Base-by-base conservation (phyloP, 2,329 filamentous ascomycete genomes). In the Alternaria alternata region DNA sequence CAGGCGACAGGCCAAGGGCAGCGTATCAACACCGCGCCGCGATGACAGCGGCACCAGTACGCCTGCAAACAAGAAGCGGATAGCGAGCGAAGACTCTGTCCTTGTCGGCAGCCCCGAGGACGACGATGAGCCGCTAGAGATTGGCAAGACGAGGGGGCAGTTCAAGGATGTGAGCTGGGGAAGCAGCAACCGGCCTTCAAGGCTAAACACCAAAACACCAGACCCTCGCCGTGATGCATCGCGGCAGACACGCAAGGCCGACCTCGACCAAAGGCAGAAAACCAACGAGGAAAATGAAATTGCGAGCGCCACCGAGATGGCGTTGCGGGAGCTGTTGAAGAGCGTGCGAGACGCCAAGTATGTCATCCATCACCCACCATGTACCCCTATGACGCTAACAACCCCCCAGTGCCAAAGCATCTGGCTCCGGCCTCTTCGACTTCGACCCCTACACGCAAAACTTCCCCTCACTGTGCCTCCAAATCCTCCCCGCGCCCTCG, bases 371-470 rank as follows among this genome's bases (percentile, higher is more conserved):
- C 34, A 28, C 28, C 22, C 24, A 16, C 20, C 22, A 24, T 18
- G 36, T 52, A 32, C 28, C 34, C 20, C 5, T 30, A 41, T 44
- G 24, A 26, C 11, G 24, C 41, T 48, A 32, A 55, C 32, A 36
- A 63, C 28, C 32, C 3, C 18, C 22, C 64, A 86, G 83, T 59
- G 79, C 80, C 26, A 80, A 81, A 56, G 77, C 79, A 69, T 80
- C 61, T 67, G 82, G 63, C 75, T 73, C 62, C 57, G 66, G 81
- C 18, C 83, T 87, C 4, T 89, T 88, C 75, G 91, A 94, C 66
- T 96, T 97, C 79, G 92, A 97, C 67, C 91, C 94, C 34, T 87
- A 94, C 62, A 85, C 91, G 5, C 88, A 96, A 75, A 93, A 93
- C 61, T 97, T 97, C 71, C 93, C 94, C 7, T 89, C 91, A 7